These are phyloP conservation scores for Bondarzewia mesenterica DNA, from an alignment of 1,284 basidiomycete genomes.

Conservation along the genomic window DNA sequence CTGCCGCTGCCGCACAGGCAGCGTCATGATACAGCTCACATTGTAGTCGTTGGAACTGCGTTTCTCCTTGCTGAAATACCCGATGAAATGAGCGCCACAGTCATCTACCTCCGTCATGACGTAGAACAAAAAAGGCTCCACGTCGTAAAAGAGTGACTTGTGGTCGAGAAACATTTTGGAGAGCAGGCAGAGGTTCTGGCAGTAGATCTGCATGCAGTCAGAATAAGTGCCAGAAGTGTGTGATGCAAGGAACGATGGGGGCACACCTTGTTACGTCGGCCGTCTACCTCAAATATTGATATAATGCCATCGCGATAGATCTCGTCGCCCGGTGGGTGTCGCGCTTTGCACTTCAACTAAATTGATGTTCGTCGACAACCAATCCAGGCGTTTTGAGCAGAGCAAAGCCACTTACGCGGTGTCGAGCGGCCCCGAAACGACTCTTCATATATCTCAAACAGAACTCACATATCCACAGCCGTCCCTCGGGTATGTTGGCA, in stretches of 20 bases:
- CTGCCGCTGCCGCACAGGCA: conserved; percentile 90
- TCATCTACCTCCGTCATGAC: conserved; percentile 93
- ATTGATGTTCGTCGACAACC: conserved; percentile 5
- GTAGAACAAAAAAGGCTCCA: conserved; percentile 99
- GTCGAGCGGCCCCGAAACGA: conserved; percentile 79
- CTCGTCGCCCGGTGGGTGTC: conserved; percentile 96
- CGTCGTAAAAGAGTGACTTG: conserved; percentile 99
- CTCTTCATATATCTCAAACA: conserved; percentile 99
- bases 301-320: conserved; percentile 89
- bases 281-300: conserved; percentile 97
- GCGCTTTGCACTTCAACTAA: conserved; percentile 89
- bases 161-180: conserved; percentile 99
- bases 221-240: background rate
- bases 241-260: conserved; percentile 7
- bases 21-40: conserved; percentile 98
- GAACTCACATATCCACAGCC: conserved; percentile 96
- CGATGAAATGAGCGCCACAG: conserved; percentile 88
- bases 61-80: conserved; percentile 99
- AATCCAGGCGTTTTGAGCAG: background rate
- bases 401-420: conserved; percentile 56
- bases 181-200: conserved; percentile 97
- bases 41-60: conserved; percentile 93
- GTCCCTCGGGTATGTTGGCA: conserved; percentile 85
- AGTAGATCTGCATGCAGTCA: conserved; percentile 72
- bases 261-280: conserved; percentile 88